Evolutionary conservation across 148 eudicot species (phyloP).

Genomic region (Rhododendron henanense): DNA sequence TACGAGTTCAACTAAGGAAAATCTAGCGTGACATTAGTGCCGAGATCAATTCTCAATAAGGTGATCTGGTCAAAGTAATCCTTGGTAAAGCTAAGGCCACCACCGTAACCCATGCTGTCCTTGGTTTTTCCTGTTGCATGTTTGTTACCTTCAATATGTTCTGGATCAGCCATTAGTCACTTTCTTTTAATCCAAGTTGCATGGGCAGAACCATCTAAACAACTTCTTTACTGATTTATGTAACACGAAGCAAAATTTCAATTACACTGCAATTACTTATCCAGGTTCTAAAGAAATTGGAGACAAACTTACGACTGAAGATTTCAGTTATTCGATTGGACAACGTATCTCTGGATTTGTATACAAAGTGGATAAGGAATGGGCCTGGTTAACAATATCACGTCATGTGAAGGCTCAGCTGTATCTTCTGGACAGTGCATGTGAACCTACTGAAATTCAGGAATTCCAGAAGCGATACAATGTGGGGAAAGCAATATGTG

Average conservation of each 20-base stretch:
- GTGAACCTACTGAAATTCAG: slow-evolving; percentile 64
- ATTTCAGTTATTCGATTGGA: slow-evolving; percentile 54
- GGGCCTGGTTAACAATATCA: slow-evolving; percentile 81
- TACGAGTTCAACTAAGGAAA: not conserved
- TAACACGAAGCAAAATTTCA: not conserved
- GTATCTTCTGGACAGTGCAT: slow-evolving; percentile 69
- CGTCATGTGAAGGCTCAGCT: slow-evolving; percentile 70
- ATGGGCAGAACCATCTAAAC: not conserved
- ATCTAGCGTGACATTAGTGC: not conserved
- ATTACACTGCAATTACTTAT: slow-evolving; percentile 5
- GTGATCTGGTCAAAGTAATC: not conserved
- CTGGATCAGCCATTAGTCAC: not conserved
- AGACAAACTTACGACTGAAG: slow-evolving; percentile 27
- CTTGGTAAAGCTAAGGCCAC: not conserved
- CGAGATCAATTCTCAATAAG: not conserved
- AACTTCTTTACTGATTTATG: not conserved
- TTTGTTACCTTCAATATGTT: not conserved
- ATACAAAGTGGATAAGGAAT: slow-evolving; percentile 78
- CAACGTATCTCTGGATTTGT: slow-evolving; percentile 75
- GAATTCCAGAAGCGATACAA: slow-evolving; percentile 62
- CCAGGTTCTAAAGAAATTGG: slow-evolving; percentile 34
- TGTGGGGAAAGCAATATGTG: slow-evolving; percentile 53
- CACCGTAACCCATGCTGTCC: not conserved
- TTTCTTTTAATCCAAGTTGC: not conserved
- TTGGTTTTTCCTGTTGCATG: not conserved